A percentile compares a stretch with the other conserved stretches of the same genome.
These are phyloP conservation scores for Hypoxylon cercidicola DNA, from an alignment of 495 filamentous ascomycete genomes.

Conservation along the genomic window DNA sequence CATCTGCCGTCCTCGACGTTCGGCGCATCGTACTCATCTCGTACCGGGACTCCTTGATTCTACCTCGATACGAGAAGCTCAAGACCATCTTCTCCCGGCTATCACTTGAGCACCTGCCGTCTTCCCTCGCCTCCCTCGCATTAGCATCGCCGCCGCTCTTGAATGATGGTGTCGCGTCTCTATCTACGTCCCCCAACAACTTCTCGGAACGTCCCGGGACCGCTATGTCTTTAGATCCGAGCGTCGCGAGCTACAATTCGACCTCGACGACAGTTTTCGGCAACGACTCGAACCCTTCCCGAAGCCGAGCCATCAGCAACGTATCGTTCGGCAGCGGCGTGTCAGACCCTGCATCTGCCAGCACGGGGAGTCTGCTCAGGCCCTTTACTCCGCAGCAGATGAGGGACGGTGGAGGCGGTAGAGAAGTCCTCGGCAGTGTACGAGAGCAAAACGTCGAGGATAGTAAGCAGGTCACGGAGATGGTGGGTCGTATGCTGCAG, in stretches of 20 bases:
- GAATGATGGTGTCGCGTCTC: slow-evolving; percentile 54
- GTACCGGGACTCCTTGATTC: slow-evolving; percentile 87
- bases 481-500: slow-evolving; percentile 94
- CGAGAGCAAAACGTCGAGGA: slow-evolving; percentile 67
- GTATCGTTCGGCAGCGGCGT: slow-evolving; percentile 72
- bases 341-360: slow-evolving; percentile 51
- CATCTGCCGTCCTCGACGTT: slow-evolving; percentile 74
- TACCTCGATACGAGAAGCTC: slow-evolving; percentile 84
- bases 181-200: slow-evolving; percentile 52
- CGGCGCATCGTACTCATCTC: slow-evolving; percentile 87
- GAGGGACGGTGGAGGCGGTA: slow-evolving; percentile 47
- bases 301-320: slow-evolving; percentile 85
- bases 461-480: slow-evolving; percentile 89
- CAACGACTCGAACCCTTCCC: slow-evolving; percentile 61
- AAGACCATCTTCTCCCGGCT: slow-evolving; percentile 92
- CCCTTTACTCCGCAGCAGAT: slow-evolving; percentile 62
- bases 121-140: slow-evolving; percentile 60
- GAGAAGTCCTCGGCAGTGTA: slow-evolving; percentile 46
- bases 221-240: slow-evolving; percentile 76
- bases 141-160: slow-evolving; percentile 51
- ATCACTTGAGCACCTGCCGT: slow-evolving; percentile 83
- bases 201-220: slow-evolving; percentile 66
- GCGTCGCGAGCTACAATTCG: slow-evolving; percentile 76
- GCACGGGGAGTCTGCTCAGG: slow-evolving; percentile 62
- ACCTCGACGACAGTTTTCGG: slow-evolving; percentile 77